Evolutionary conservation across 192 early-diverging fungal species (phyloP).

Genomic region (Podila horticola): DNA sequence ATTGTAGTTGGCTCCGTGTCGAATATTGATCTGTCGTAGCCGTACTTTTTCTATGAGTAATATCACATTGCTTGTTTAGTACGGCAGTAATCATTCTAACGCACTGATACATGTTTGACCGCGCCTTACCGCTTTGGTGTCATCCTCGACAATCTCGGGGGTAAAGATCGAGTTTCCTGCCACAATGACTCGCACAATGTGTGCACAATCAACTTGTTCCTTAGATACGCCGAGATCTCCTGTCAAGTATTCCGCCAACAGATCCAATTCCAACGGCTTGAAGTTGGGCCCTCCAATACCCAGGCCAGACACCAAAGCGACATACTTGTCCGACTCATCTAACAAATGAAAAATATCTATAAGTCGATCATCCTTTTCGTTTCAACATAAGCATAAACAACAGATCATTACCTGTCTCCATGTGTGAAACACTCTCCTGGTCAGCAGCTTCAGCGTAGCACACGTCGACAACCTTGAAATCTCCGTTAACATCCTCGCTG

Average conservation of each 20-base stretch:
- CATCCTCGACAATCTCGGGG: slow-evolving; percentile 40
- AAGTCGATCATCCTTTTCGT: background rate
- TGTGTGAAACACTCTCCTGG: slow-evolving; percentile 53
- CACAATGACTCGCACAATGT: slow-evolving; percentile 79
- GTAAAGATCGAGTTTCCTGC: slow-evolving; percentile 76
- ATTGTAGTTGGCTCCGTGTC: slow-evolving; percentile 60
- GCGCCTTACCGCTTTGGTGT: slow-evolving; percentile 29
- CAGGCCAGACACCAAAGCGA: slow-evolving; percentile 88
- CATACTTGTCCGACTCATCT: slow-evolving; percentile 64
- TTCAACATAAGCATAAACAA: too few relatives aligned
- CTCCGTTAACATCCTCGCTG: slow-evolving; percentile 74
- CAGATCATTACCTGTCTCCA: slow-evolving; percentile 43
- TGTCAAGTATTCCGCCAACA: slow-evolving; percentile 82
- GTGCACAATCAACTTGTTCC: slow-evolving; percentile 64
- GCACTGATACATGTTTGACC: background rate
- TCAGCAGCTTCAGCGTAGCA: slow-evolving; percentile 76
- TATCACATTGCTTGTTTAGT: too few relatives aligned
- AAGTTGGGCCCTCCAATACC: slow-evolving; percentile 64
- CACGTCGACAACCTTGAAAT: slow-evolving; percentile 88
- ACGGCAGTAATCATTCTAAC: background rate
- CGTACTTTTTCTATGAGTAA: slow-evolving; percentile 59
- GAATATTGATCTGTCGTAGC: slow-evolving; percentile 56
- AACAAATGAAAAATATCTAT: background rate
- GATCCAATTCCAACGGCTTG: slow-evolving; percentile 68
- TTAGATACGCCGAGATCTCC: slow-evolving; percentile 73